Evolutionary conservation across 179 eudicot genomes (phyloP), one percentile per base, ranked within the genome.

Genomic region (Pouteria campechiana): DNA sequence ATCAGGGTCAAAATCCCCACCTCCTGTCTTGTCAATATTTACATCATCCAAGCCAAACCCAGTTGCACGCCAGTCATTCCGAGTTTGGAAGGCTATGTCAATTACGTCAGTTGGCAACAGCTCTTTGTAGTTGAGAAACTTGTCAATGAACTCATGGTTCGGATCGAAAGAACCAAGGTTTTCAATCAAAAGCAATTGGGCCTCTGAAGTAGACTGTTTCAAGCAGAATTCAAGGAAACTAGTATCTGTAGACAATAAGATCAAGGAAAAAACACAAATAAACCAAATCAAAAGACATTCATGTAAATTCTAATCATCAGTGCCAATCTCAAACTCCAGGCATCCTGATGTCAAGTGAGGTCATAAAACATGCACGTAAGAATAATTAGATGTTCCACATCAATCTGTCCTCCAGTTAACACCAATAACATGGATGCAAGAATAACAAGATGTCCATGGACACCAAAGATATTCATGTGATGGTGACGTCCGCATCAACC

Each of bases 191-290:
- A 93, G 78, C 7, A 67, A 66, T 73, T 93, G 81, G 29, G 99
- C 99, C 67, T 93, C 99, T 2, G 86, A 72, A 58, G 81, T 80
- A 18, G 99, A 51, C 56, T 79, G 90, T 80, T 78, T 88, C 48
- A 66, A 44, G 57, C 99, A 93, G 56, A 64, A 93, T 45, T 93
- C 97, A 46, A 93, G 67, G 54, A 93, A 64, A 51, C 99, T 93
- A 37, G 99, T 93, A 65, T 92, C 99, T 92, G 48, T 20, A 24
- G 29, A 17, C 7, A 37, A 16, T 22, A 25, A 9, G 32, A 10
- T 16, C 6, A 36, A 54, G 12, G 18, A 12, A 17, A 31, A 21
- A 27, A 10, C 17, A 14, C 1, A 8, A 41, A 16, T 13, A 13
- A 37, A 7, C 22, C 29, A 27, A 21, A 23, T n/a, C 13, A 48